A percentile compares a stretch with the other conserved stretches of the same genome.
Evolutionary conservation across 148 eudicot species (phyloP).

Genomic region (Diospyros kaki): DNA sequence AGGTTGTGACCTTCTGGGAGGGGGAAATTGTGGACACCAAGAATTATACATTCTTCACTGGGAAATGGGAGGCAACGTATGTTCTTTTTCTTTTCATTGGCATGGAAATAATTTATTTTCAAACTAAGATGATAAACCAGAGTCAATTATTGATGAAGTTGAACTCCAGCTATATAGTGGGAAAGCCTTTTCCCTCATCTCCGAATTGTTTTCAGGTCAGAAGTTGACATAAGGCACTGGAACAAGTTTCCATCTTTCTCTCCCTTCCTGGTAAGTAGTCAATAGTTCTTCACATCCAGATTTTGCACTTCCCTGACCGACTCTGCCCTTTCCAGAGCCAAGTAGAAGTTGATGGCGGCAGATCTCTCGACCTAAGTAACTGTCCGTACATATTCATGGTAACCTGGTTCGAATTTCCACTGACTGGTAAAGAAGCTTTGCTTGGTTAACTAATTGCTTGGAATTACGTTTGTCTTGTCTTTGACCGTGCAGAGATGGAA

Average conservation of each 20-base stretch:
- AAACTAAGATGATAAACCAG: background rate
- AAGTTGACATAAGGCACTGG: constrained; percentile 93
- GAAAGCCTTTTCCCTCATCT: background rate
- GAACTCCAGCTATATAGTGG: background rate
- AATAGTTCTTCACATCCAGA: background rate
- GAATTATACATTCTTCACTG: constrained; percentile 86
- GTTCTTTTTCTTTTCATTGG: constrained; percentile 7
- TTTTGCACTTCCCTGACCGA: constrained; percentile 2
- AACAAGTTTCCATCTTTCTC: constrained; percentile 79
- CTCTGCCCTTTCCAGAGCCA: constrained; percentile 46
- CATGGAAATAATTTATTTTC: background rate
- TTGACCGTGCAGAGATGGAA: constrained; percentile 82
- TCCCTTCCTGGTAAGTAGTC: constrained; percentile 57
- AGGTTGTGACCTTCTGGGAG: constrained; percentile 98
- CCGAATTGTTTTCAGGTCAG: constrained; percentile 39
- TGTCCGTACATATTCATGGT: constrained; percentile 87
- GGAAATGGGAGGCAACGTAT: constrained; percentile 97
- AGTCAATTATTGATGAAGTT: background rate
- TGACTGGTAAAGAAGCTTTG: background rate
- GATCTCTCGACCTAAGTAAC: constrained; percentile 75
- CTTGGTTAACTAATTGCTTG: background rate
- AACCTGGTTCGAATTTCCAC: constrained; percentile 11
- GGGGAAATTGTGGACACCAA: constrained; percentile 95
- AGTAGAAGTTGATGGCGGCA: constrained; percentile 88
- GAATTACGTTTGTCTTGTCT: background rate